Evolutionary conservation across 1,284 basidiomycete species (phyloP), one percentile per base, ranked within the genome.

Genomic region (Ustilago shanxiensis): DNA sequence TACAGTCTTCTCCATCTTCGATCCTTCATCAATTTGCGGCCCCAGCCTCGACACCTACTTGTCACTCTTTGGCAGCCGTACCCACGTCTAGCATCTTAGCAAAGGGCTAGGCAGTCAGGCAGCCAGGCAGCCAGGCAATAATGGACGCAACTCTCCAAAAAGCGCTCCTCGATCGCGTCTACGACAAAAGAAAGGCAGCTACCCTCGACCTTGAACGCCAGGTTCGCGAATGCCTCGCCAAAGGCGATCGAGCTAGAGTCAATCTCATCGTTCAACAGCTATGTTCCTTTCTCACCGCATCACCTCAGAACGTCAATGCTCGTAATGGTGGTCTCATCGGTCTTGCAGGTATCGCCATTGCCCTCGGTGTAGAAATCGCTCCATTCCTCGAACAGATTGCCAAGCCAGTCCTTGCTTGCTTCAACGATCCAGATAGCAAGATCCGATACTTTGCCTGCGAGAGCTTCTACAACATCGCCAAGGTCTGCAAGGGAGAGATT

Each of bases 381-480:
- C 93, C 94, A 7, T 96, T 96, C 88, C 93, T 99, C 89, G 93
- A 93, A 67, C 92, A 92, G 79, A 97, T 99, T 84, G 91, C 98
- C 35, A 91, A 92, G 37, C 93, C 94, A 1, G 90, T 99, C 31
- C 89, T 99, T n/a, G 90, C 91, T 45, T 98, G 96, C 87, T 98
- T 99, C 87, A 91, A 92, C 73, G 97, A 99, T 86, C 90, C 93
- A 3, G 97, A 99, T 88, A 95, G 94, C 87, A 91, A 95, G 85
- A 94, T 99, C 74, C 90, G 96, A 54, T 97, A 97, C 87, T 97
- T 95, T 88, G 96, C 96, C 7, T 96, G 95, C 68, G 96, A 99
- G 86, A 95, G 94, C 85, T 89, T 99, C 82, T 99, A 99, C 89
- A 99, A 99, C 88, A 97, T 99, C 80, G 85, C 86, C 37, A 98